Evolutionary conservation across 2,329 filamentous ascomycete genomes (phyloP).

Genomic region (Penicillium sp.): DNA sequence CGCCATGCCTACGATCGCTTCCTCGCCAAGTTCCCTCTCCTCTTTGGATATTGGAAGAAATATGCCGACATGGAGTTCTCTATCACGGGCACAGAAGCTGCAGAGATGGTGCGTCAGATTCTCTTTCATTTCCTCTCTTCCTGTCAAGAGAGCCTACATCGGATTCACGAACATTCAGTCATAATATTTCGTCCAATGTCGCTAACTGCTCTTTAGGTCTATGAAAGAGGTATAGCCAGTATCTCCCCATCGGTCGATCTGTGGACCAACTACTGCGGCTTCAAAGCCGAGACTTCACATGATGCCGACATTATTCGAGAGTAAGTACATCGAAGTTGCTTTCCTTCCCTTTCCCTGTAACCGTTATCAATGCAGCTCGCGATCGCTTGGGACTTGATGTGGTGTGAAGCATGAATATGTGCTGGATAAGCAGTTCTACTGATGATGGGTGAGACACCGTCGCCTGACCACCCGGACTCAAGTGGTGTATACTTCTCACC

Average conservation of each 20-base stretch:
- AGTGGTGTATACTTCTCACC: constrained; percentile 53
- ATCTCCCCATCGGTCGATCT: constrained; percentile 92
- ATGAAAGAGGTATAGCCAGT: constrained; percentile 91
- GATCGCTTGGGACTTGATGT: constrained; percentile 38
- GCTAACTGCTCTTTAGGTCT: constrained; percentile 61
- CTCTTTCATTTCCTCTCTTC: background rate
- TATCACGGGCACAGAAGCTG: constrained; percentile 93
- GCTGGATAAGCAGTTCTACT: constrained; percentile 39
- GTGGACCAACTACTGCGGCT: constrained; percentile 95
- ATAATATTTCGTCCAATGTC: background rate
- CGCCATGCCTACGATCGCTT: constrained; percentile 90
- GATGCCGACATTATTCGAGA: constrained; percentile 95
- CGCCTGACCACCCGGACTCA: constrained; percentile 51
- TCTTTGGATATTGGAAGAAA: constrained; percentile 99
- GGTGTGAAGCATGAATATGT: constrained; percentile 35
- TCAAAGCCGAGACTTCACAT: constrained; percentile 97
- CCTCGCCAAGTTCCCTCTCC: constrained; percentile 87
- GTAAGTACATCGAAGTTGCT: constrained; percentile 78
- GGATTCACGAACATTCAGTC: background rate
- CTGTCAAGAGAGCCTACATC: background rate
- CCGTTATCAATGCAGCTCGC: constrained; percentile 42
- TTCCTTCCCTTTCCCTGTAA: constrained; percentile 66
- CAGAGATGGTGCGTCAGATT: constrained; percentile 74
- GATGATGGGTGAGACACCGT: constrained; percentile 65
- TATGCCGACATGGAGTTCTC: constrained; percentile 98